Conservation (phyloP, 805 yeast species). For the Kodamaea kaohsiungensis region DNA sequence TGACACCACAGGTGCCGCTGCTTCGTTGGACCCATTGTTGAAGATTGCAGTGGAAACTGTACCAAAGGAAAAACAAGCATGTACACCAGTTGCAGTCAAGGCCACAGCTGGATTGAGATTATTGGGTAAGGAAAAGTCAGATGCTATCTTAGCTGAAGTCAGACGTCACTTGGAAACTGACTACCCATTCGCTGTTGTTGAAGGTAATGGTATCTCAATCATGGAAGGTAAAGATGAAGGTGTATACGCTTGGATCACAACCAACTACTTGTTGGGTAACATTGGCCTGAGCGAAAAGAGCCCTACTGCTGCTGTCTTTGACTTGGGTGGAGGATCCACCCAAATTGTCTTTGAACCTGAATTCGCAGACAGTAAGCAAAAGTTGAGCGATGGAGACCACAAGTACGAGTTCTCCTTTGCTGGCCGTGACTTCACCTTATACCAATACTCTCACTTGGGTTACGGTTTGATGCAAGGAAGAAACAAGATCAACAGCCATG, state of each 20-base stretch:
- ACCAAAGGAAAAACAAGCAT: conserved; percentile 68
- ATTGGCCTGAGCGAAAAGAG: conserved; percentile 75
- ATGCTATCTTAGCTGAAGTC: conserved; percentile 73
- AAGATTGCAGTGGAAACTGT: conserved; percentile 72
- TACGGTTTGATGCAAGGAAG: conserved; percentile 96
- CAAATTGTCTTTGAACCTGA: conserved; percentile 97
- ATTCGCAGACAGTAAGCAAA: conserved; percentile 50
- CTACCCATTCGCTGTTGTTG: conserved; percentile 91
- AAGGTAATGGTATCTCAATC: conserved; percentile 81
- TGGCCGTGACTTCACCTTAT: conserved; percentile 72
- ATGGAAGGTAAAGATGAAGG: conserved; percentile 99
- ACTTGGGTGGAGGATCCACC: conserved; percentile 97
- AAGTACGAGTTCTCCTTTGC: conserved; percentile 81
- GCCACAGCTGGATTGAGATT: conserved; percentile 97
- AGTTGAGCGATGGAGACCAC: conserved; percentile 85
- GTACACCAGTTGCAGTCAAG: conserved; percentile 94
- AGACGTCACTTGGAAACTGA: conserved; percentile 70
- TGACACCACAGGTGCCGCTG: conserved; percentile 83
- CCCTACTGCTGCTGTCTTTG: conserved; percentile 96
- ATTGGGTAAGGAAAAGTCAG: conserved; percentile 74
- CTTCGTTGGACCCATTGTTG: conserved; percentile 81
- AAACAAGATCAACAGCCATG: conserved; percentile 68
- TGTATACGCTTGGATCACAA: conserved; percentile 97
- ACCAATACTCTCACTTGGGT: conserved; percentile 94
- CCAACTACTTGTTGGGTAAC: conserved; percentile 90